A percentile compares a stretch with the other conserved stretches of the same genome.
These are phyloP conservation scores for Zanthoxylum bungeanum DNA, from an alignment of 345 rosid genomes.

Conservation along the genomic window DNA sequence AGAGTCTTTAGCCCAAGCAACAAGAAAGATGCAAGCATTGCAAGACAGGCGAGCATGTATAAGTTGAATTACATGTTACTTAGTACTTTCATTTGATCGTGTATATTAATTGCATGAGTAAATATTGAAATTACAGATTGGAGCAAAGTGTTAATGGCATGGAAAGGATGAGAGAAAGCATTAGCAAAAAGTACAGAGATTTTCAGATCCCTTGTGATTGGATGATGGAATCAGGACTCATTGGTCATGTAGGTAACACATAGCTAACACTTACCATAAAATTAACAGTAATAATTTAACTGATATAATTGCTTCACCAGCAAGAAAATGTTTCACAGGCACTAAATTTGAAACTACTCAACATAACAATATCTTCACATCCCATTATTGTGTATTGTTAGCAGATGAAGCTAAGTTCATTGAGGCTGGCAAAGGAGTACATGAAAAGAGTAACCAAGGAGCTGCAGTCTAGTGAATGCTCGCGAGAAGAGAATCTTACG, in stretches of 20 bases:
- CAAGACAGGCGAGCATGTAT: slow-evolving; percentile 98
- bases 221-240: slow-evolving; percentile 74
- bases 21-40: slow-evolving; percentile 61
- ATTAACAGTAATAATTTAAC: neutral
- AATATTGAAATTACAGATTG: slow-evolving; percentile 50
- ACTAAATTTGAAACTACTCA: neutral
- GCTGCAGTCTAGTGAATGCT: slow-evolving; percentile 29
- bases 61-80: slow-evolving; percentile 25
- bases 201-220: slow-evolving; percentile 93
- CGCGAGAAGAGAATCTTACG: slow-evolving; percentile 42
- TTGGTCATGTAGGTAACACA: slow-evolving; percentile 70
- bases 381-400: neutral
- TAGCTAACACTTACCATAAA: slow-evolving; percentile 17
- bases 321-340: neutral
- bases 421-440: slow-evolving; percentile 62
- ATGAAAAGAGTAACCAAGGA: slow-evolving; percentile 65
- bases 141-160: slow-evolving; percentile 58
- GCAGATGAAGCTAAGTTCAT: slow-evolving; percentile 75
- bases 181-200: slow-evolving; percentile 68
- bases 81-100: slow-evolving; percentile 5
- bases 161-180: slow-evolving; percentile 63
- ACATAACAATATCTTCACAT: neutral
- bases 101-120: slow-evolving; percentile 23
- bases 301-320: neutral
- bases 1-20: slow-evolving; percentile 41